Conservation (phyloP, 352 stramenopile species). For the Phytophthora ohioensis region DNA sequence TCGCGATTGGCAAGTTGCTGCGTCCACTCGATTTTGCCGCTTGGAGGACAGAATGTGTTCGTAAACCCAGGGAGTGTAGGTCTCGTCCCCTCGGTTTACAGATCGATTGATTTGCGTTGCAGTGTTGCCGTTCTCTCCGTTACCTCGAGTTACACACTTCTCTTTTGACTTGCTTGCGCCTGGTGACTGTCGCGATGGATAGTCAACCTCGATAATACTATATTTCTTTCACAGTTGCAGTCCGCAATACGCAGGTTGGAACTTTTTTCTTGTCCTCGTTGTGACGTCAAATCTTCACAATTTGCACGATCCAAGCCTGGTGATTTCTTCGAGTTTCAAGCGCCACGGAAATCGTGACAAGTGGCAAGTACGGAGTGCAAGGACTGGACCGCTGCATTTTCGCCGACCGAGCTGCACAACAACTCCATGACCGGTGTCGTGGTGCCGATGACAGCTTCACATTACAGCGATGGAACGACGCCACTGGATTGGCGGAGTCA, state of each 20-base stretch:
- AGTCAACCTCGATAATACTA: neutral
- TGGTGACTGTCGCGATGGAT: neutral
- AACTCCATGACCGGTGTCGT: conserved; percentile 14
- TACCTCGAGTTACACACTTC: neutral
- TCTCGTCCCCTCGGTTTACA: neutral
- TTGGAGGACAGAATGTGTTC: neutral
- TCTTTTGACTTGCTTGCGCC: neutral
- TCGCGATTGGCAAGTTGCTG: neutral
- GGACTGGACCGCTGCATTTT: conserved; percentile 9
- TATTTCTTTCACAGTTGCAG: neutral
- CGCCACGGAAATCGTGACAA: conserved; percentile 22
- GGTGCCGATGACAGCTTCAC: conserved; percentile 9
- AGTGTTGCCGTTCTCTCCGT: too few relatives aligned
- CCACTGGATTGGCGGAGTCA: neutral
- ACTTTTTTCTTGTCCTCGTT: conserved; percentile 5
- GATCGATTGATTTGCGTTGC: neutral
- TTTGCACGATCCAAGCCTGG: neutral
- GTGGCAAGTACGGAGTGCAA: conserved; percentile 13
- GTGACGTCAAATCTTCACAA: conserved; percentile 7
- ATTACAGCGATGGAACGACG: conserved; percentile 15
- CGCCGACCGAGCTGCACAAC: conserved; percentile 14
- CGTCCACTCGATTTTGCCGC: neutral
- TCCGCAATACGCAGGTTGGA: neutral
- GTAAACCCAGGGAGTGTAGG: neutral
- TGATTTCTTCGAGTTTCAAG: conserved; percentile 4